phyloP scores from a whole-genome alignment of 495 filamentous ascomycete species.

The Astrothelium subdiscretum region DNA sequence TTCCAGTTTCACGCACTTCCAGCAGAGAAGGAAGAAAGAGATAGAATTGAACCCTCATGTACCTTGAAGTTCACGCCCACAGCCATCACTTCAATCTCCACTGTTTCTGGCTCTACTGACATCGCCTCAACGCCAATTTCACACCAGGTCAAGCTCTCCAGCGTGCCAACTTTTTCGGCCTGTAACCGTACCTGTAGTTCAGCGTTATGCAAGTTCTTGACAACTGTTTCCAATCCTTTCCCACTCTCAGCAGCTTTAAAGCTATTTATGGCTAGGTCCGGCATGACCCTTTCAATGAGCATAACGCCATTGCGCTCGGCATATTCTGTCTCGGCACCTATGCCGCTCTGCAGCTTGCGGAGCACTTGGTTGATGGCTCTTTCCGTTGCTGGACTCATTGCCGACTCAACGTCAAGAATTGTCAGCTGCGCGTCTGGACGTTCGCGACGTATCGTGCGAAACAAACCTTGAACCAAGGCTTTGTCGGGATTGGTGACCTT shows the following conservation, averaged over 20 bases:
- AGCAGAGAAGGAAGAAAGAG: no score
- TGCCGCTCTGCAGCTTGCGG: neutral
- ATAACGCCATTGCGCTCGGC: conserved; percentile 3
- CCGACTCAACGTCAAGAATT: conserved; percentile 27
- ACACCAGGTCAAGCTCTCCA: conserved; percentile 1
- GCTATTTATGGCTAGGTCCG: conserved; percentile 2
- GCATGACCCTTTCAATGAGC: neutral
- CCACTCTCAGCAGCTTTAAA: conserved; percentile 1
- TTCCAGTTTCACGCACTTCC: no score
- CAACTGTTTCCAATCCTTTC: neutral
- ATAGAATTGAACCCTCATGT: no score
- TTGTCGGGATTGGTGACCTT: conserved; percentile 14
- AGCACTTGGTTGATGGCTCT: conserved; percentile 18
- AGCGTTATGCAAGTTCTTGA: neutral
- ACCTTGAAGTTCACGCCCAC: conserved; percentile 11
- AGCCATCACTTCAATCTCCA: conserved; percentile 11
- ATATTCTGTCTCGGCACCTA: neutral
- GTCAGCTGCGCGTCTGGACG: conserved; percentile 16
- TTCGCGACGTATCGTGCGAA: conserved; percentile 13
- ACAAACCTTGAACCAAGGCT: conserved; percentile 3
- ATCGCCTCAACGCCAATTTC: neutral
- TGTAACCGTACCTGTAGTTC: neutral
- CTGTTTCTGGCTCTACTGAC: neutral
- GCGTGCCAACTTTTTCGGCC: conserved; percentile 1
- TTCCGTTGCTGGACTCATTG: conserved; percentile 5